Conservation (phyloP, 768 basidiomycete species). For the Serendipita sp. region DNA sequence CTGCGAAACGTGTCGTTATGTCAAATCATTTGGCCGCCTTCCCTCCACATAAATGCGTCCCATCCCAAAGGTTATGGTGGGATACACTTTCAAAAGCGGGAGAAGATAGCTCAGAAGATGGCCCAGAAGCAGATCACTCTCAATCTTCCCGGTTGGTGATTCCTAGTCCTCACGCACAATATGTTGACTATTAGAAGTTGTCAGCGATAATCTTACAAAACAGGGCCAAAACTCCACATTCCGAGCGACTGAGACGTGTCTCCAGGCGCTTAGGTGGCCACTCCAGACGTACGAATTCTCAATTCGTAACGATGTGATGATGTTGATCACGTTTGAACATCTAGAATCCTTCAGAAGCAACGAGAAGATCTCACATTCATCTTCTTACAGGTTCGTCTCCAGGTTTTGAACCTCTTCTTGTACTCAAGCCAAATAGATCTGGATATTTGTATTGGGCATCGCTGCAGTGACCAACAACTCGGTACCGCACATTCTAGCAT, state of each 20-base stretch:
- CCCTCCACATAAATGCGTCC: background rate
- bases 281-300: background rate
- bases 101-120: too few species aligned
- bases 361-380: slow-evolving; percentile 67
- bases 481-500: slow-evolving; percentile 47
- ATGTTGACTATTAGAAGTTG: background rate
- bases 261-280: background rate
- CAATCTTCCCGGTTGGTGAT: too few species aligned
- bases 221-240: background rate
- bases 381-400: slow-evolving; percentile 26
- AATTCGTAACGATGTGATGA: background rate
- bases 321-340: background rate
- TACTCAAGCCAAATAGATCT: slow-evolving; percentile 20
- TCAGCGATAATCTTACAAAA: background rate
- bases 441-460: slow-evolving; percentile 63
- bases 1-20: background rate
- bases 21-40: background rate
- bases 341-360: slow-evolving; percentile 50
- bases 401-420: background rate
- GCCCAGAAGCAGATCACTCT: too few species aligned
- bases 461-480: slow-evolving; percentile 61
- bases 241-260: background rate
- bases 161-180: too few species aligned
- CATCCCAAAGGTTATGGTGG: too few species aligned
- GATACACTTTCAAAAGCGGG: too few species aligned